A percentile compares a stretch with the other conserved stretches of the same genome.
Conservation (phyloP, 1,284 basidiomycete genomes). For the Puccinia polysora region DNA sequence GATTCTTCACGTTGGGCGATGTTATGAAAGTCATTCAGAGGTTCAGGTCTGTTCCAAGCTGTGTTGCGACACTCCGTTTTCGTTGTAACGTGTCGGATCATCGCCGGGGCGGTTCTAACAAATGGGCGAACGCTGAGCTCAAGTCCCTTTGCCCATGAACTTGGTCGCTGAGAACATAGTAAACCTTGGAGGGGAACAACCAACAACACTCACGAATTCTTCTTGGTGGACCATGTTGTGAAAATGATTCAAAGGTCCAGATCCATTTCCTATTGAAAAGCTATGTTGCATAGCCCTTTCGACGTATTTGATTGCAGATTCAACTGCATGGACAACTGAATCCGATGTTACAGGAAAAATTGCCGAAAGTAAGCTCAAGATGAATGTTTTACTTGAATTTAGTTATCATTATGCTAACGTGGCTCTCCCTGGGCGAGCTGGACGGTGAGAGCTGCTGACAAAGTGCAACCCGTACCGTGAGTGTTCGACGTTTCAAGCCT, state of each 20-base stretch:
- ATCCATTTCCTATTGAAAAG: constrained; percentile 66
- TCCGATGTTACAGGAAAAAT: background rate
- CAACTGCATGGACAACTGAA: constrained; percentile 62
- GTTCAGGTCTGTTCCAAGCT: no score
- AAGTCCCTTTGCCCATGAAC: no score
- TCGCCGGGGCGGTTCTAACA: no score
- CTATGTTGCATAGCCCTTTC: constrained; percentile 72
- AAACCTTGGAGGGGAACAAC: no score
- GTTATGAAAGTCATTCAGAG: no score
- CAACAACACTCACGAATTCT: no score
- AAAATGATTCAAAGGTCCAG: constrained; percentile 82
- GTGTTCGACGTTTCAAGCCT: constrained; percentile 63
- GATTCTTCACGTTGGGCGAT: no score
- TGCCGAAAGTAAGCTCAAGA: background rate
- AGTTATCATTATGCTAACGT: constrained; percentile 54
- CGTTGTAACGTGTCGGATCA: no score
- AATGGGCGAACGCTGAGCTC: no score
- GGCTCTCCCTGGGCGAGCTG: constrained; percentile 60
- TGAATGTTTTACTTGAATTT: no score
- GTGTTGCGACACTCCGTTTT: no score
- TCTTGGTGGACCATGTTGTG: constrained; percentile 62
- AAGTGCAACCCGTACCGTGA: constrained; percentile 90
- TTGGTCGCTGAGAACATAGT: no score
- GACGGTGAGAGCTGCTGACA: constrained; percentile 75
- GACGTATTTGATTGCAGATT: constrained; percentile 66